These are phyloP conservation scores for Kurtzmaniella quercitrusa DNA, from an alignment of 1,139 yeast species.

Conservation along the genomic window DNA sequence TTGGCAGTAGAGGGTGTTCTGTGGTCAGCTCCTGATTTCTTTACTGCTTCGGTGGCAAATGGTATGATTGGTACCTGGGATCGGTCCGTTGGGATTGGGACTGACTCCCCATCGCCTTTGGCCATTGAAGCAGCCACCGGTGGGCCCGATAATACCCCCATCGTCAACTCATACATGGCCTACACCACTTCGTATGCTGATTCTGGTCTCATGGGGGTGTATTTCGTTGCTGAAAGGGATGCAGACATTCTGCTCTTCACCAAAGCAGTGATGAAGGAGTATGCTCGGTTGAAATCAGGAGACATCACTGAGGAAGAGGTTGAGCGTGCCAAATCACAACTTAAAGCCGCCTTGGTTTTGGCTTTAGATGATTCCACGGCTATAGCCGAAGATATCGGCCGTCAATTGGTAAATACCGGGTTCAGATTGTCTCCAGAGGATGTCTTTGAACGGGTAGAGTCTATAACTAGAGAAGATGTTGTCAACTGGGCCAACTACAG, in stretches of 20 bases:
- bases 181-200: slow-evolving; percentile 96
- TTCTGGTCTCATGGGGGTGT: slow-evolving; percentile 96
- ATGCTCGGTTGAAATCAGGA: slow-evolving; percentile 81
- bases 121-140: slow-evolving; percentile 73
- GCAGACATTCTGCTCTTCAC: slow-evolving; percentile 63
- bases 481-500: slow-evolving; percentile 86
- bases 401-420: slow-evolving; percentile 95
- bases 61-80: slow-evolving; percentile 98
- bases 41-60: slow-evolving; percentile 92
- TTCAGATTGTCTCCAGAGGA: slow-evolving; percentile 87
- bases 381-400: slow-evolving; percentile 95
- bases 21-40: slow-evolving; percentile 95
- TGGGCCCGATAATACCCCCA: slow-evolving; percentile 44
- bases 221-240: slow-evolving; percentile 75
- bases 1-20: slow-evolving; percentile 97
- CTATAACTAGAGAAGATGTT: slow-evolving; percentile 75
- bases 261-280: slow-evolving; percentile 76
- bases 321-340: slow-evolving; percentile 88
- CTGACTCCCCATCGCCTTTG: slow-evolving; percentile 71
- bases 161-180: slow-evolving; percentile 94
- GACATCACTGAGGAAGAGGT: slow-evolving; percentile 79
- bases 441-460: slow-evolving; percentile 79
- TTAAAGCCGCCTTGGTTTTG: slow-evolving; percentile 84
- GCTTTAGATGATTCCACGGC: slow-evolving; percentile 95
- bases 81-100: slow-evolving; percentile 76